Conservation (phyloP, 75 land plant genomes). For the Pinus tabuliformis region DNA sequence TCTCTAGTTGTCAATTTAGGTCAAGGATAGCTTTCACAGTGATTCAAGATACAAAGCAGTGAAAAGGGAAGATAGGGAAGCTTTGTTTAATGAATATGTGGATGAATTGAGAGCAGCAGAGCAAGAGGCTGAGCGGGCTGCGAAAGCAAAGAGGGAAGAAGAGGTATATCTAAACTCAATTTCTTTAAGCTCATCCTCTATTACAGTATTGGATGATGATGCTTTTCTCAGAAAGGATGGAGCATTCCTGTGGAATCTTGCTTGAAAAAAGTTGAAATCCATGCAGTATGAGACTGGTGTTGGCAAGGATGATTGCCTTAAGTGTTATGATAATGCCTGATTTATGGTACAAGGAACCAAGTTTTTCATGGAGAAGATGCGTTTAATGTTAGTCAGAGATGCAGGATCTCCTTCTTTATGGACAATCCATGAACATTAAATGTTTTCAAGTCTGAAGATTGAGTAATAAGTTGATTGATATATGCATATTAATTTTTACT, state of each 20-base stretch:
- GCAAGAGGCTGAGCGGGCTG: conserved; percentile 57
- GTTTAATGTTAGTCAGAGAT: too few relatives aligned
- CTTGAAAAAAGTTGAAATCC: neutral
- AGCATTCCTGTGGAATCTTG: neutral
- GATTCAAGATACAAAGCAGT: conserved; percentile 84
- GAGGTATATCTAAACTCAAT: conserved; percentile 40
- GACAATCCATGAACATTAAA: too few relatives aligned
- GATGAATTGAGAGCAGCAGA: conserved; percentile 65
- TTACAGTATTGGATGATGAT: neutral
- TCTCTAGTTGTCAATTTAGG: conserved; percentile 29
- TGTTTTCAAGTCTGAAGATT: too few relatives aligned
- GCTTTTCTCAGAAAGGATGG: neutral
- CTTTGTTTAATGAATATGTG: conserved; percentile 74
- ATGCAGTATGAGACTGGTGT: neutral
- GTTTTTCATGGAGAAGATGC: too few relatives aligned
- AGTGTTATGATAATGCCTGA: too few relatives aligned
- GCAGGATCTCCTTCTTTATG: too few relatives aligned
- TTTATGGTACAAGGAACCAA: too few relatives aligned
- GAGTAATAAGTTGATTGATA: too few relatives aligned
- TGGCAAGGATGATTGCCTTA: neutral
- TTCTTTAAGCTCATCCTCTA: neutral
- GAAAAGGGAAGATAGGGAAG: conserved; percentile 82
- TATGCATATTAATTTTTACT: too few relatives aligned
- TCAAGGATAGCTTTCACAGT: conserved; percentile 65
- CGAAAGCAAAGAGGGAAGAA: conserved; percentile 74